Evolutionary conservation across 768 basidiomycete genomes (phyloP).

Genomic region (Panaeolus cyanescens): DNA sequence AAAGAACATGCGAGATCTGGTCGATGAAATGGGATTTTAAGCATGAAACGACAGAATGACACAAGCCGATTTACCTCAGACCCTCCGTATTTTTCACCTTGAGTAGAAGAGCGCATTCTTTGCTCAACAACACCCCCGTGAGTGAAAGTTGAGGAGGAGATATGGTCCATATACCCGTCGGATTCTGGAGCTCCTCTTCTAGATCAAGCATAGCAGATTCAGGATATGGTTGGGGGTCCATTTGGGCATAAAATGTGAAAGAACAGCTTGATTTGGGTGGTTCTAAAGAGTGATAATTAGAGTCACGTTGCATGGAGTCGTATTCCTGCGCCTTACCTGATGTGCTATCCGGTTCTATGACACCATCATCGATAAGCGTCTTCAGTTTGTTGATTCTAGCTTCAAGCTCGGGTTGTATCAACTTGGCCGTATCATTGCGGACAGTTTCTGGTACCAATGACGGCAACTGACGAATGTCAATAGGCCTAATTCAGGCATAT

Average conservation of each 20-base stretch:
- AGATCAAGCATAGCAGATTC: constrained; percentile 62
- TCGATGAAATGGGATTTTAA: neutral
- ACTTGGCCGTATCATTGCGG: constrained; percentile 59
- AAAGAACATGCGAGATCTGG: constrained; percentile 65
- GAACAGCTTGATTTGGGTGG: constrained; percentile 55
- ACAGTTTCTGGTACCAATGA: constrained; percentile 58
- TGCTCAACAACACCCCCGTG: constrained; percentile 72
- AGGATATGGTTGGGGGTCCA: constrained; percentile 56
- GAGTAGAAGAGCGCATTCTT: constrained; percentile 77
- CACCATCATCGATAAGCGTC: constrained; percentile 65
- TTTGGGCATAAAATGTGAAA: constrained; percentile 67
- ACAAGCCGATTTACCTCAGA: constrained; percentile 47
- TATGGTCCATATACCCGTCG: constrained; percentile 70
- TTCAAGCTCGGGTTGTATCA: constrained; percentile 61
- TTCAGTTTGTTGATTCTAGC: constrained; percentile 60
- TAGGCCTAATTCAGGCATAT: constrained; percentile 38
- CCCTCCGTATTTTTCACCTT: constrained; percentile 69
- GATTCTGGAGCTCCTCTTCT: constrained; percentile 73
- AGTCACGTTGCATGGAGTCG: no score
- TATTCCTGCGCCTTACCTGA: constrained; percentile 17
- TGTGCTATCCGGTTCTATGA: constrained; percentile 54
- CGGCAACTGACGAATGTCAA: constrained; percentile 70
- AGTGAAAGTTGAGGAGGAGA: constrained; percentile 56
- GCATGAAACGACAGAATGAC: neutral
- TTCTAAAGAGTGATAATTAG: no score